Percentiles rank a stretch among this genome's conserved stretches.
These are phyloP conservation scores for Lachnellula willkommii DNA, from an alignment of 2,329 filamentous ascomycete species.

Conservation along the genomic window DNA sequence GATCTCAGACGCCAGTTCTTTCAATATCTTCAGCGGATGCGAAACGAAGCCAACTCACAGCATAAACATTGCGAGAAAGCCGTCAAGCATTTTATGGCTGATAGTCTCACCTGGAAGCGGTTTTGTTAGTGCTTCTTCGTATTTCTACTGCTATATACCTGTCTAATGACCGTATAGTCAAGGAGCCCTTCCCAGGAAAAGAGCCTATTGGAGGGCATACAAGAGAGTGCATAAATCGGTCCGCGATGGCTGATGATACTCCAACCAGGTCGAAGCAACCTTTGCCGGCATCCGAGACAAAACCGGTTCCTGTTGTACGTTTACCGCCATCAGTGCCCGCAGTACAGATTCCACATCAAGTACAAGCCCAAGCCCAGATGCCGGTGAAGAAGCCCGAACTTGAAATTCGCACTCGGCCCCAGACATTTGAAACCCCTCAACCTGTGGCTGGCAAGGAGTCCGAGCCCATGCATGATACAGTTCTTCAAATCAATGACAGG, in stretches of 20 bases:
- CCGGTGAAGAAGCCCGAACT: neutral
- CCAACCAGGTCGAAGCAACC: neutral
- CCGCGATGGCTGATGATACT: neutral
- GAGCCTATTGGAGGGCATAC: neutral
- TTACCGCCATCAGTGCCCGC: too few species aligned
- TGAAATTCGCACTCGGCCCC: neutral
- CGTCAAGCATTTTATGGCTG: conserved; percentile 10
- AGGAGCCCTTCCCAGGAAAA: conserved; percentile 2
- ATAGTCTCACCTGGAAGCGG: conserved; percentile 11
- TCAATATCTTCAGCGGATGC: conserved; percentile 15
- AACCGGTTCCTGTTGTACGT: neutral
- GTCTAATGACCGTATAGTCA: neutral
- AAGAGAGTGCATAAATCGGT: neutral
- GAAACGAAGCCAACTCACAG: conserved; percentile 8
- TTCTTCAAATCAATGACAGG: neutral
- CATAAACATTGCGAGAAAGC: conserved; percentile 3
- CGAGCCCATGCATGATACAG: neutral
- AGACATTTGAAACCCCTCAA: neutral
- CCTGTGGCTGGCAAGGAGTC: neutral
- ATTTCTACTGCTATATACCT: too few species aligned
- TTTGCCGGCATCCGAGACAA: neutral
- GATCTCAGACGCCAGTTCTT: conserved; percentile 15
- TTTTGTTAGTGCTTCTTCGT: conserved; percentile 9
- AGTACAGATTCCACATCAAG: too few species aligned
- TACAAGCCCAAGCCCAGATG: neutral